Evolutionary conservation across 129 eudicot genomes (phyloP).

Genomic region (Ambrosia artemisiifolia): DNA sequence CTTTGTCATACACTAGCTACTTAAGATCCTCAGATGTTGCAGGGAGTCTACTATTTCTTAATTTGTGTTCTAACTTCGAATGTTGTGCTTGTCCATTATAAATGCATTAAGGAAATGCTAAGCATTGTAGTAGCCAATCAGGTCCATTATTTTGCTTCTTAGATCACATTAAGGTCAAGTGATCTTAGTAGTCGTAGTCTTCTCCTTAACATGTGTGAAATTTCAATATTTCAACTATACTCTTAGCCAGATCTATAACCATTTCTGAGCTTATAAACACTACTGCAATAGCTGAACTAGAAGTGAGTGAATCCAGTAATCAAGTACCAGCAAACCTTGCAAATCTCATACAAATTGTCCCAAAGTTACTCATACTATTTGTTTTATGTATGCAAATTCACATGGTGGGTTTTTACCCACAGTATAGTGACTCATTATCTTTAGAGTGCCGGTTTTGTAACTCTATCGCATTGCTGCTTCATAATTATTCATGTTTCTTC

Average conservation of each 20-base stretch:
- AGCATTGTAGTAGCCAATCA: no score
- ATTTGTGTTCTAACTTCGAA: neutral
- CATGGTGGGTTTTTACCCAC: no score
- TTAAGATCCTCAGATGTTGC: conserved; percentile 3
- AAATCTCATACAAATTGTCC: neutral
- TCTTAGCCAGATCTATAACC: neutral
- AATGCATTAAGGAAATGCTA: no score
- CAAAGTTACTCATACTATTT: neutral
- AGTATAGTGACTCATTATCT: neutral
- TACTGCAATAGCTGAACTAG: neutral
- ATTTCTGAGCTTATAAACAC: neutral
- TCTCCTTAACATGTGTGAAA: neutral
- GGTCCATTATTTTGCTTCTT: neutral
- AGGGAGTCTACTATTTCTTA: neutral
- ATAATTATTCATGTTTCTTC: neutral
- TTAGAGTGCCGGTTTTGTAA: neutral
- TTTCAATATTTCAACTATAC: neutral
- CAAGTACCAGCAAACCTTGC: neutral
- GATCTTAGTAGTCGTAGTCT: neutral
- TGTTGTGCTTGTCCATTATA: no score
- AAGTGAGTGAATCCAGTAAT: neutral
- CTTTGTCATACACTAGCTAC: neutral
- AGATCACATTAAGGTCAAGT: neutral
- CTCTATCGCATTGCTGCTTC: neutral
- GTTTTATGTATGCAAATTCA: neutral